These are phyloP conservation scores for Mycena albidolilacea DNA, from an alignment of 768 basidiomycete species.

Conservation along the genomic window DNA sequence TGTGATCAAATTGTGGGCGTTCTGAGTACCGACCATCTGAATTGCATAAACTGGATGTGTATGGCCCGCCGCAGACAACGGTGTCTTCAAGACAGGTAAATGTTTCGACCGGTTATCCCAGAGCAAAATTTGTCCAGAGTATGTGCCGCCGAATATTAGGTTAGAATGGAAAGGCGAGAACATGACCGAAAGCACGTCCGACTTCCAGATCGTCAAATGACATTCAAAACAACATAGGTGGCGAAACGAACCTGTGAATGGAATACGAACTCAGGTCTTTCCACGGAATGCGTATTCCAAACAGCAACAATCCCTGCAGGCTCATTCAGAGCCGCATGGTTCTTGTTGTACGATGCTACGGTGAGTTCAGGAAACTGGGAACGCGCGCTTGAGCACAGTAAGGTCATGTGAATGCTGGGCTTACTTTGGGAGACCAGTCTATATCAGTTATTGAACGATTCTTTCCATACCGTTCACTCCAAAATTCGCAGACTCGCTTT, in stretches of 20 bases:
- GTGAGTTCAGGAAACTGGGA: constrained; percentile 93
- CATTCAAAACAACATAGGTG: constrained; percentile 7
- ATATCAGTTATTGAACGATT: constrained; percentile 96
- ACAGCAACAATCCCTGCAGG: constrained; percentile 97
- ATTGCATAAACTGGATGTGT: constrained; percentile 99
- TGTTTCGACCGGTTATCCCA: constrained; percentile 99
- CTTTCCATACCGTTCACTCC: constrained; percentile 91
- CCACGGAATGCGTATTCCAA: constrained; percentile 96
- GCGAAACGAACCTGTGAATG: constrained; percentile 88
- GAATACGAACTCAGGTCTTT: constrained; percentile 97
- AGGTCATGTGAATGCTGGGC: constrained; percentile 13
- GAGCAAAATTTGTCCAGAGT: constrained; percentile 96
- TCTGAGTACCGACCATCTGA: constrained; percentile 98
- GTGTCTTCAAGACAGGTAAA: constrained; percentile 96
- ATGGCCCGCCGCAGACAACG: constrained; percentile 95
- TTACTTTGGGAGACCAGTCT: constrained; percentile 97
- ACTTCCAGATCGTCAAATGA: constrained; percentile 65
- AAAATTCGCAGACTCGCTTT: constrained; percentile 95
- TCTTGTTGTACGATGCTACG: constrained; percentile 98
- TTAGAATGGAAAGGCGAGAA: constrained; percentile 99
- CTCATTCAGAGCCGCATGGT: constrained; percentile 92
- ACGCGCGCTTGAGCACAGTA: background rate
- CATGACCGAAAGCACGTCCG: constrained; percentile 95
- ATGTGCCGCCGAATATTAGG: constrained; percentile 98
- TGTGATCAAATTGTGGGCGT: constrained; percentile 97